Percentiles rank a stretch among this genome's conserved stretches.
Conservation (phyloP, 2,329 filamentous ascomycete genomes). For the Epichloe bromicola region DNA sequence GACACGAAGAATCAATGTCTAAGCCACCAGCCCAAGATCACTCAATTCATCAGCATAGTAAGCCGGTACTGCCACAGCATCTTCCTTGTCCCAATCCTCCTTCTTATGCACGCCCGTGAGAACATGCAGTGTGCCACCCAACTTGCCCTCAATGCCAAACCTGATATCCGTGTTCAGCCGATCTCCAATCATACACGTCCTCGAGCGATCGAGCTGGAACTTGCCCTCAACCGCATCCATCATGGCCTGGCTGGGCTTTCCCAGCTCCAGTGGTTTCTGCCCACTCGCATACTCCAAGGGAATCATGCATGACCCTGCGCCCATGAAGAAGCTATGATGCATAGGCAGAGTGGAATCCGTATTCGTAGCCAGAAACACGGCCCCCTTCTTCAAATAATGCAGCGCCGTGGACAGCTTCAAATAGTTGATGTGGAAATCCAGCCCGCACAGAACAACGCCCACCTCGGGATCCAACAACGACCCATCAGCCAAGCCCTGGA, state of each 20-base stretch:
- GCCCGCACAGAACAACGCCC: slow-evolving; percentile 73
- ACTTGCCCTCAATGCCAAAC: slow-evolving; percentile 80
- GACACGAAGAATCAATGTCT: background rate
- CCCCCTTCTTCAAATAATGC: slow-evolving; percentile 74
- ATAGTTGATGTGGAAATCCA: slow-evolving; percentile 95
- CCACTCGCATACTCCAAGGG: slow-evolving; percentile 62
- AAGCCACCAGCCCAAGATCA: slow-evolving; percentile 43
- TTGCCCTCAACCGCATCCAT: slow-evolving; percentile 98
- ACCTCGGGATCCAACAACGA: slow-evolving; percentile 75
- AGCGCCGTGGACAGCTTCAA: slow-evolving; percentile 75
- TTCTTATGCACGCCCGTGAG: slow-evolving; percentile 81
- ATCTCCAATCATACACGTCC: slow-evolving; percentile 93
- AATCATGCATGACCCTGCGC: slow-evolving; percentile 71
- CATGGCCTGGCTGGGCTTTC: slow-evolving; percentile 97
- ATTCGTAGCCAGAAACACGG: slow-evolving; percentile 85
- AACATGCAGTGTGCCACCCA: slow-evolving; percentile 85
- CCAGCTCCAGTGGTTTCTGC: slow-evolving; percentile 61
- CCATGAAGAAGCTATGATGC: slow-evolving; percentile 74
- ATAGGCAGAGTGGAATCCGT: slow-evolving; percentile 80
- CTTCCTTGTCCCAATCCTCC: slow-evolving; percentile 63
- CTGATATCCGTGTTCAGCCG: slow-evolving; percentile 89
- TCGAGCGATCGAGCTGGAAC: slow-evolving; percentile 71
- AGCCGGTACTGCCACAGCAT: slow-evolving; percentile 56
- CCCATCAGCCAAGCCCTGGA: slow-evolving; percentile 60
- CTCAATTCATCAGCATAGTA: slow-evolving; percentile 78